phyloP scores from a whole-genome alignment of 805 yeast species.

The Pichia heedii region DNA sequence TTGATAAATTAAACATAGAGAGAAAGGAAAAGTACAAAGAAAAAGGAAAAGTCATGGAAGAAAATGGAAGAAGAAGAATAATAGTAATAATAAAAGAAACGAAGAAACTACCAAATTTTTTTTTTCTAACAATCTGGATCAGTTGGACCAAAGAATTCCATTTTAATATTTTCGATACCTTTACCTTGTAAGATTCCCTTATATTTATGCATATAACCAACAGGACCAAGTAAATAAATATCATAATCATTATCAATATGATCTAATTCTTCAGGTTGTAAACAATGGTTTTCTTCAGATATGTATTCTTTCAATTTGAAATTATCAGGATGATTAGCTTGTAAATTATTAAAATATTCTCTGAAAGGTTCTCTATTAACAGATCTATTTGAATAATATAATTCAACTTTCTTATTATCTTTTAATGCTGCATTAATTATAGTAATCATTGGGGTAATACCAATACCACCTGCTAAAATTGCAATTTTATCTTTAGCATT shows the following conservation, averaged over 20 bases:
- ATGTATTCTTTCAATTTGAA: constrained; percentile 2
- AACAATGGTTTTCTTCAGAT: constrained; percentile 7
- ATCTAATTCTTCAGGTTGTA: constrained; percentile 19
- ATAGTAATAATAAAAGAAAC: not conserved
- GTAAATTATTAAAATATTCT: constrained; percentile 6
- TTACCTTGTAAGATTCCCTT: constrained; percentile 16
- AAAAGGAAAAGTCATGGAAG: too few species aligned
- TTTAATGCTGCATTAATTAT: constrained; percentile 34
- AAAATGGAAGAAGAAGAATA: too few species aligned
- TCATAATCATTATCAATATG: constrained; percentile 16
- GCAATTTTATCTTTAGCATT: constrained; percentile 26
- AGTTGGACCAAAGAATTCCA: constrained; percentile 30
- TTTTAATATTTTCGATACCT: constrained; percentile 15
- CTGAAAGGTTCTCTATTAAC: constrained; percentile 11
- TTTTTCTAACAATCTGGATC: constrained; percentile 8
- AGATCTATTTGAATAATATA: constrained; percentile 28
- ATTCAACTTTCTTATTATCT: constrained; percentile 25
- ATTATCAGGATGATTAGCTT: constrained; percentile 3
- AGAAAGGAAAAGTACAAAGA: too few species aligned
- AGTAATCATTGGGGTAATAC: constrained; percentile 56
- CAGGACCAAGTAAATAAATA: constrained; percentile 31
- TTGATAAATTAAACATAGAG: too few species aligned
- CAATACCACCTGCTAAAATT: constrained; percentile 55
- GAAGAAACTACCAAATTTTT: too few species aligned
- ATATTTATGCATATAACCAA: constrained; percentile 25